Evolutionary conservation across 768 basidiomycete genomes (phyloP).

Genomic region (Agaricus blazei): DNA sequence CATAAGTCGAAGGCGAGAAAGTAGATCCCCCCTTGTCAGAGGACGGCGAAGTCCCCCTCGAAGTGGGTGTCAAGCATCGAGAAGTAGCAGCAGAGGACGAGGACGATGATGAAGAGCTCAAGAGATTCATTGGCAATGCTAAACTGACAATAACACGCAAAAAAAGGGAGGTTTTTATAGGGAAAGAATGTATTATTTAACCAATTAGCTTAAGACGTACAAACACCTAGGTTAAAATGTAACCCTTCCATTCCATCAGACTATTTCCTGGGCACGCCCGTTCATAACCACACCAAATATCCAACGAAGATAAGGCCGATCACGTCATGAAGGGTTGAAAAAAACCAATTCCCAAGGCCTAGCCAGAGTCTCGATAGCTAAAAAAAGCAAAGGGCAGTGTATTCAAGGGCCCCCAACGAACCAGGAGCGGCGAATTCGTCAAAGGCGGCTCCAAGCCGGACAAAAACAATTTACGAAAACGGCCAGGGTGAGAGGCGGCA

Average conservation of each 20-base stretch:
- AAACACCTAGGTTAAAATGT: slow-evolving; percentile 12
- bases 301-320: no score
- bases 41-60: slow-evolving; percentile 31
- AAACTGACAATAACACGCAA: slow-evolving; percentile 2
- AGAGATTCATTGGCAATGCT: slow-evolving; percentile 6
- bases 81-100: slow-evolving; percentile 29
- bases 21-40: slow-evolving; percentile 16
- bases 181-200: slow-evolving; percentile 6
- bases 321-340: no score
- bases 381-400: neutral
- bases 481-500: neutral
- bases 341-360: no score
- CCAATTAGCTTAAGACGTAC: slow-evolving; percentile 16
- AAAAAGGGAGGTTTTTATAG: slow-evolving; percentile 23
- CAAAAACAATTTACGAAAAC: neutral
- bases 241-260: slow-evolving; percentile 5
- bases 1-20: slow-evolving; percentile 16
- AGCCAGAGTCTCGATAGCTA: neutral
- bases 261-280: neutral
- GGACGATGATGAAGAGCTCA: slow-evolving; percentile 24
- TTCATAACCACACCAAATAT: neutral
- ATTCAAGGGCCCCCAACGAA: neutral
- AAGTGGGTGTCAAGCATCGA: slow-evolving; percentile 25
- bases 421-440: neutral
- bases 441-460: neutral